Conservation (phyloP, 2,329 filamentous ascomycete species). For the Anthostomella pinea region DNA sequence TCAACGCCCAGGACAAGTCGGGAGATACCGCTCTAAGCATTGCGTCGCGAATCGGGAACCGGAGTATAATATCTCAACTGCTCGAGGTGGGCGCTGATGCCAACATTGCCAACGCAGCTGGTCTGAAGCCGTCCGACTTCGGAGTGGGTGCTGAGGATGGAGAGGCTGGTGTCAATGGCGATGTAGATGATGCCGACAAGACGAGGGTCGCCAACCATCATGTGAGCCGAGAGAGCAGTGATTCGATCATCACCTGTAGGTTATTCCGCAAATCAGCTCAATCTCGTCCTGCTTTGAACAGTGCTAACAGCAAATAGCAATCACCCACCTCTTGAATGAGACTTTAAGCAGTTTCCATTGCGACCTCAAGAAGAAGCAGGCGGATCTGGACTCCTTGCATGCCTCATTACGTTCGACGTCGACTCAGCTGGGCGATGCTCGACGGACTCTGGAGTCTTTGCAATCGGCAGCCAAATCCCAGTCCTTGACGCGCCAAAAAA, state of each 20-base stretch:
- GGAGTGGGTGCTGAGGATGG: slow-evolving; percentile 68
- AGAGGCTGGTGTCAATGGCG: slow-evolving; percentile 34
- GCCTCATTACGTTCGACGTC: slow-evolving; percentile 77
- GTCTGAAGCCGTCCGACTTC: slow-evolving; percentile 88
- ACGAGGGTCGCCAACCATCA: slow-evolving; percentile 46
- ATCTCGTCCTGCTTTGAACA: background rate
- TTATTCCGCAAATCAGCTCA: slow-evolving; percentile 26
- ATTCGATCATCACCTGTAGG: slow-evolving; percentile 78
- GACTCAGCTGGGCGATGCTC: slow-evolving; percentile 72
- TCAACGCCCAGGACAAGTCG: slow-evolving; percentile 90
- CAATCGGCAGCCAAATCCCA: slow-evolving; percentile 63
- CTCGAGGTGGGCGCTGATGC: slow-evolving; percentile 93
- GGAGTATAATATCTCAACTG: slow-evolving; percentile 93
- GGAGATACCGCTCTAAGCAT: slow-evolving; percentile 95
- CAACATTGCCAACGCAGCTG: slow-evolving; percentile 86
- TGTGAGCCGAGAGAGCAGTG: slow-evolving; percentile 67
- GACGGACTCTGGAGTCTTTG: slow-evolving; percentile 68
- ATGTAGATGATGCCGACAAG: slow-evolving; percentile 36
- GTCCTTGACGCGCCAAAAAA: slow-evolving; percentile 66
- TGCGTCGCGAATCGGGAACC: slow-evolving; percentile 87
- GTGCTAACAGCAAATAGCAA: slow-evolving; percentile 55
- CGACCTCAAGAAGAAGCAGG: slow-evolving; percentile 80
- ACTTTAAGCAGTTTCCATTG: slow-evolving; percentile 76
- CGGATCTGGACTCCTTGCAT: slow-evolving; percentile 78
- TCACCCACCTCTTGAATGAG: slow-evolving; percentile 77